Base-by-base conservation (phyloP, 139 green algal genomes). In the Eudorina sp. region DNA sequence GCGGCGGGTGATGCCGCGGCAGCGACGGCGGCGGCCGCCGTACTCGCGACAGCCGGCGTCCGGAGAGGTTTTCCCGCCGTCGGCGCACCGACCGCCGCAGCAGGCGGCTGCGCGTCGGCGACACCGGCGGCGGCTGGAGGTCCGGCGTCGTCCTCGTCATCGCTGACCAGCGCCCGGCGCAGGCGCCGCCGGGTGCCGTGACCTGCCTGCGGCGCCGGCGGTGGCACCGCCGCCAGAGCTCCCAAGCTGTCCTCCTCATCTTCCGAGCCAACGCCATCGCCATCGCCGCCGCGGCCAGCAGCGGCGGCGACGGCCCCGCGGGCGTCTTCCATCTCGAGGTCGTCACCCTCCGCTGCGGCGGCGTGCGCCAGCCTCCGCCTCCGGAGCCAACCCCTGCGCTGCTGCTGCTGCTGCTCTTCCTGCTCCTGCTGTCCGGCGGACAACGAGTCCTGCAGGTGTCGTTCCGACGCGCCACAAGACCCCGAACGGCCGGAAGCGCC, bases 81-180 rank as follows among this genome's bases (percentile, higher is more conserved):
- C n/a, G n/a, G n/a, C n/a, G n/a, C n/a, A n/a, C n/a, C n/a, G n/a
- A n/a, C n/a, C n/a, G n/a, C n/a, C n/a, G 36, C 36, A 18, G 36
- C 68, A 51, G 11, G 29, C 62, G 62, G 62, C 29, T 27, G 29
- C 62, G 29, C 38, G 4, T 36, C 34, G 31, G 51, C 19, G 14
- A 14, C 14, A 21, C 16, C 31, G 0, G 25, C 45, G 0, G 74
- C 29, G 29, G 2, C 45, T n/a, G 29, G 2, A 16, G n/a, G 14
- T 29, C n/a, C 45, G 31, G 27, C 74, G n/a, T 69, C 51, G n/a
- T 68, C 76, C n/a, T n/a, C 79, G 0, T 76, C 58, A 21, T 85
- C 79, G 14, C 29, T 64, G 27, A 85, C 38, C 40, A 75, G 3
- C 6, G 79, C 79, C 0, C 79, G 55, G 8, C 79, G 58, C 1